Base-by-base conservation (phyloP, 2,329 filamentous ascomycete genomes). In the Colletotrichum abscissum region DNA sequence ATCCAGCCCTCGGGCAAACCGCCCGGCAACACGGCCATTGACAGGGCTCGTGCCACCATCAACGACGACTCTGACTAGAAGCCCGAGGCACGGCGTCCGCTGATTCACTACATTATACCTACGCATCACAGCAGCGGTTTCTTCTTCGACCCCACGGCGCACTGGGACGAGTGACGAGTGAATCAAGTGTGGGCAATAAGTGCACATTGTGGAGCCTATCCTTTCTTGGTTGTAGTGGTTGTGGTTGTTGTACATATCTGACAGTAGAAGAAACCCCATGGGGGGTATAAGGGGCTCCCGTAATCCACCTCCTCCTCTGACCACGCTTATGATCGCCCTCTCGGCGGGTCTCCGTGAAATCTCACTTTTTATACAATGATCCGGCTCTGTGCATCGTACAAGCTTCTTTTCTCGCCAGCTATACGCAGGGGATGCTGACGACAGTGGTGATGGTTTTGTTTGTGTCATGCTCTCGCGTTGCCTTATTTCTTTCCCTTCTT, bases 11-110 rank as follows among this genome's bases (percentile, higher is more conserved):
- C 83, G 63, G 83, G 85, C 77, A 88, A 89, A 82, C 82, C 84
- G 56, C 81, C 84, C 1, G 89, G 89, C 5, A 81, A 91, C 76
- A 91, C 89, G n/a, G 89, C 88, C 16, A 87, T 91, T 63, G 89
- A 91, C 77, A 84, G 89, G 62, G 89, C 89, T 63, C 82, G 89
- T 75, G 89, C 89, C 64, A 87, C 85, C 60, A 89, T 91, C 78
- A 85, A 91, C 76, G 88, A 90, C 68, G 89, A 92, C 78, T 91
- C 89, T 70, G 88, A 91, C 76, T 90, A 87, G 82, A 76, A 69
- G 66, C 58, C 67, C 69, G 67, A 69, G 66, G 65, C 59, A 59
- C 65, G 49, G 69, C 69, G 69, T 52, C 63, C 57, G 49, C 67
- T 42, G 49, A 35, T 67, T 59, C 33, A 38, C 26, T 72, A 60